Conservation (phyloP, 495 filamentous ascomycete species). For the Gamarada debralockiae region DNA sequence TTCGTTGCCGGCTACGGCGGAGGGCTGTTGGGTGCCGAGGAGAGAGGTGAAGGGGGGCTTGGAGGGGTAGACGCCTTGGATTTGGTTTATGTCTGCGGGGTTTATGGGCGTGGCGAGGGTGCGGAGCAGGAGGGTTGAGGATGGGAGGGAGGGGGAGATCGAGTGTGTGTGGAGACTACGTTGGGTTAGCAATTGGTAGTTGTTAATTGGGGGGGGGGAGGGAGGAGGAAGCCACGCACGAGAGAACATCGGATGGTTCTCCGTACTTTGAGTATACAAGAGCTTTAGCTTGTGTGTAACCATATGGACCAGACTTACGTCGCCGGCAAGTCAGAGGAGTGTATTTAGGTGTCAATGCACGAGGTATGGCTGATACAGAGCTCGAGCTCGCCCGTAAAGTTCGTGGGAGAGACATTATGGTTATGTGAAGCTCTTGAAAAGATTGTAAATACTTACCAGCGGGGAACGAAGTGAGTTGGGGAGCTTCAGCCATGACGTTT, state of each 20-base stretch:
- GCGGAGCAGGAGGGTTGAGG: conserved; percentile 58
- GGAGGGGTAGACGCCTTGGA: conserved; percentile 94
- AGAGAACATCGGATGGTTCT: conserved; percentile 77
- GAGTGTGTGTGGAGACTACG: conserved; percentile 74
- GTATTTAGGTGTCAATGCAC: conserved; percentile 6
- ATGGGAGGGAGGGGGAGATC: conserved; percentile 72
- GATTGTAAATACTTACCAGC: neutral
- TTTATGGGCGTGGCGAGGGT: conserved; percentile 89
- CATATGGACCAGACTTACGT: conserved; percentile 70
- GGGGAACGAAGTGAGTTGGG: neutral
- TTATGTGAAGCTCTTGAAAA: neutral
- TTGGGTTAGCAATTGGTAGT: conserved; percentile 2
- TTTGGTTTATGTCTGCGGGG: conserved; percentile 89
- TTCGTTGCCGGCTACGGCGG: conserved; percentile 83
- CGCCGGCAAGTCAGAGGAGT: conserved; percentile 26
- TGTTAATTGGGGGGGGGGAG: neutral
- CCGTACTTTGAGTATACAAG: conserved; percentile 83
- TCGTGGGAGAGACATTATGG: conserved; percentile 10
- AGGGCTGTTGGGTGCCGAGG: conserved; percentile 70
- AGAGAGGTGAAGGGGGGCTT: conserved; percentile 68
- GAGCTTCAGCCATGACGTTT: conserved; percentile 2
- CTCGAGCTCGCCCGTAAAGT: neutral
- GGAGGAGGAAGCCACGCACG: conserved; percentile 36
- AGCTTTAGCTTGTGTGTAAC: conserved; percentile 94
- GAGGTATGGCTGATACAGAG: conserved; percentile 11